Percentiles rank a stretch among this genome's conserved stretches.
Evolutionary conservation across 2,329 filamentous ascomycete genomes (phyloP).

Genomic region (Aplosporella prunicola): DNA sequence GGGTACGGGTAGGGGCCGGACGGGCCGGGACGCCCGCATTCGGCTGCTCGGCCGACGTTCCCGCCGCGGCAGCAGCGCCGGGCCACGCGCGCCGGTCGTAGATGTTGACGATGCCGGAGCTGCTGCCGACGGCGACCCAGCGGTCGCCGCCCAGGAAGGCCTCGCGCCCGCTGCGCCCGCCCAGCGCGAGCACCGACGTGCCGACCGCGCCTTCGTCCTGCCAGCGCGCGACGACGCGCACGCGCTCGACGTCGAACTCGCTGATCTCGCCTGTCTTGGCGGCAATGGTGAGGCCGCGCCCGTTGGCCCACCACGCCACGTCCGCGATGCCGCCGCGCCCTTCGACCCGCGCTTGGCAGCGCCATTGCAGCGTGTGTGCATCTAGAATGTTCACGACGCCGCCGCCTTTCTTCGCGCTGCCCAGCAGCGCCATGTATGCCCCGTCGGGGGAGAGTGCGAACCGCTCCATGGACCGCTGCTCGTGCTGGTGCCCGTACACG

Average conservation of each 20-base stretch:
- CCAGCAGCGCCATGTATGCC: slow-evolving; percentile 72
- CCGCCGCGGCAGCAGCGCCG: slow-evolving; percentile 16
- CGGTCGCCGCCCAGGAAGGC: slow-evolving; percentile 62
- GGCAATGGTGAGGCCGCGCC: slow-evolving; percentile 70
- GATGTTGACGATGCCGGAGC: slow-evolving; percentile 81
- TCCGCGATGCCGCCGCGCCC: slow-evolving; percentile 76
- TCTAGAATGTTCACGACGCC: slow-evolving; percentile 81
- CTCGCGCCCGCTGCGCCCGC: slow-evolving; percentile 55
- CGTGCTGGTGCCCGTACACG: slow-evolving; percentile 64
- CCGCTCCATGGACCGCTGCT: slow-evolving; percentile 83
- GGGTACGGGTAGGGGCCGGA: slow-evolving; percentile 61
- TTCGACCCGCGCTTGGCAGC: slow-evolving; percentile 71
- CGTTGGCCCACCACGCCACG: slow-evolving; percentile 85
- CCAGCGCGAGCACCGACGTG: slow-evolving; percentile 68
- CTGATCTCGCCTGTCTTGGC: slow-evolving; percentile 83
- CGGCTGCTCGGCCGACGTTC: slow-evolving; percentile 19
- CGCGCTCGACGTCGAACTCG: slow-evolving; percentile 67
- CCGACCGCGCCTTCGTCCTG: slow-evolving; percentile 81
- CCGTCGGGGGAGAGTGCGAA: slow-evolving; percentile 85
- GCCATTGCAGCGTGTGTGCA: slow-evolving; percentile 75
- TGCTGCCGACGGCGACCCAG: slow-evolving; percentile 83
- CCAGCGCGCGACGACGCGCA: slow-evolving; percentile 72
- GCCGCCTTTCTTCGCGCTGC: slow-evolving; percentile 72
- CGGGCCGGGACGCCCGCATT: slow-evolving; percentile 49
- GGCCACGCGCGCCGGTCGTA: slow-evolving; percentile 69